Evolutionary conservation across 805 yeast species (phyloP).

Genomic region (Saturnispora ahearnii): DNA sequence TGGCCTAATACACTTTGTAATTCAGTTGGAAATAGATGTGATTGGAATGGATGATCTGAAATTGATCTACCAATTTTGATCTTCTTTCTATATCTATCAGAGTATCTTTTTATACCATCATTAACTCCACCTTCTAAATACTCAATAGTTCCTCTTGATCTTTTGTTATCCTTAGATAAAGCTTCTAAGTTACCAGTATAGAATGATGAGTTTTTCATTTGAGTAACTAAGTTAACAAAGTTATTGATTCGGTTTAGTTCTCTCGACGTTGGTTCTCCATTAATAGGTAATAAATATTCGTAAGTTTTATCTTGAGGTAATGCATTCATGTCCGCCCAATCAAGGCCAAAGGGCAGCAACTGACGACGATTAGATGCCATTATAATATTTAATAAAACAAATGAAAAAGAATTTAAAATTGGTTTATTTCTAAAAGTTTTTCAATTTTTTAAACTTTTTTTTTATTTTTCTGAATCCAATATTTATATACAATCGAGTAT

Average conservation of each 20-base stretch:
- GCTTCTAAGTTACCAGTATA: constrained; percentile 44
- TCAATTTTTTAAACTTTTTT: background rate
- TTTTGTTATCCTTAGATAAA: constrained; percentile 8
- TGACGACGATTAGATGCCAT: constrained; percentile 19
- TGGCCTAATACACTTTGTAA: constrained; percentile 53
- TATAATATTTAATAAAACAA: background rate
- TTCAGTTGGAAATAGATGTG: constrained; percentile 70
- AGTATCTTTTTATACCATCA: constrained; percentile 74
- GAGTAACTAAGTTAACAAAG: constrained; percentile 42
- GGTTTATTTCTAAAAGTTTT: background rate
- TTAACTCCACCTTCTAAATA: constrained; percentile 35
- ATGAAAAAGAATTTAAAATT: background rate
- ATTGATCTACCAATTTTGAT: constrained; percentile 62
- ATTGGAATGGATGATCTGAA: constrained; percentile 67
- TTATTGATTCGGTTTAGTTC: constrained; percentile 49
- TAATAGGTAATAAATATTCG: constrained; percentile 50
- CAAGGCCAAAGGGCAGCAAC: constrained; percentile 63
- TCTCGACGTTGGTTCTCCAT: constrained; percentile 42
- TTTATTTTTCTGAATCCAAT: too few relatives aligned
- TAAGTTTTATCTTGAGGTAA: constrained; percentile 27
- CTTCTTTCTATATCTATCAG: constrained; percentile 69
- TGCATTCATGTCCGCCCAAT: constrained; percentile 48
- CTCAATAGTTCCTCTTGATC: constrained; percentile 9
- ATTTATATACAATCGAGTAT: too few relatives aligned
- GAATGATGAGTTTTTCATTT: constrained; percentile 59